Conservation (phyloP, 2,329 filamentous ascomycete species). For the Aspergillus latus region DNA sequence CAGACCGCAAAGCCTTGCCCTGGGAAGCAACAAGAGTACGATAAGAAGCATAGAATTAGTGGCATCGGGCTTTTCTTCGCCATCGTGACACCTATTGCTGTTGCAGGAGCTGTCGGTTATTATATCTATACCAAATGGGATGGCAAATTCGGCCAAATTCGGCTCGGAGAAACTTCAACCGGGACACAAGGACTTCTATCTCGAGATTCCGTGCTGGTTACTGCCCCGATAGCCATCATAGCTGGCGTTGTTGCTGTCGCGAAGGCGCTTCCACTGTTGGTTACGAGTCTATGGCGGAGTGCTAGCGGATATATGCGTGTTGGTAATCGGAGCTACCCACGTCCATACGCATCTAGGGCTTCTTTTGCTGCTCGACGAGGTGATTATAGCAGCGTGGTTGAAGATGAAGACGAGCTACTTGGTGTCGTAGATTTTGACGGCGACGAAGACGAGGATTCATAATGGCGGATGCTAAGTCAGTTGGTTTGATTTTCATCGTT, state of each 20-base stretch:
- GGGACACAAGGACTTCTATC: slow-evolving; percentile 53
- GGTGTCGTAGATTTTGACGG: slow-evolving; percentile 85
- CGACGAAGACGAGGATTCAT: slow-evolving; percentile 71
- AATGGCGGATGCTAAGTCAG: slow-evolving; percentile 1
- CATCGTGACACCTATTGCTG: slow-evolving; percentile 70
- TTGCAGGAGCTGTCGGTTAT: slow-evolving; percentile 74
- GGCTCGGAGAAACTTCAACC: slow-evolving; percentile 67
- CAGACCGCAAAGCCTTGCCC: slow-evolving; percentile 65
- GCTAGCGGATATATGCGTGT: slow-evolving; percentile 52
- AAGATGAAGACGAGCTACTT: slow-evolving; percentile 90
- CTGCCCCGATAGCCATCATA: slow-evolving; percentile 76
- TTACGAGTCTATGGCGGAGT: slow-evolving; percentile 70
- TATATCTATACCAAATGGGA: slow-evolving; percentile 84
- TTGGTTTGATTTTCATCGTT: neutral
- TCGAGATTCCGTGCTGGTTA: slow-evolving; percentile 73
- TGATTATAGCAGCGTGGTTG: slow-evolving; percentile 86
- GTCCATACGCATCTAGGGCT: slow-evolving; percentile 81
- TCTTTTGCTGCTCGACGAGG: slow-evolving; percentile 83
- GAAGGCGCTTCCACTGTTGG: slow-evolving; percentile 71
- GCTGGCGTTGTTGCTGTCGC: slow-evolving; percentile 76
- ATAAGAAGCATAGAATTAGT: slow-evolving; percentile 68
- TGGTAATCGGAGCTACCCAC: slow-evolving; percentile 52
- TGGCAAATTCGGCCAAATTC: slow-evolving; percentile 87
- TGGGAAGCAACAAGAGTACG: slow-evolving; percentile 78
- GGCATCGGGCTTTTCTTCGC: slow-evolving; percentile 81